Base-by-base conservation (phyloP, 1,139 yeast species). In the Hyphopichia buzzinii region DNA sequence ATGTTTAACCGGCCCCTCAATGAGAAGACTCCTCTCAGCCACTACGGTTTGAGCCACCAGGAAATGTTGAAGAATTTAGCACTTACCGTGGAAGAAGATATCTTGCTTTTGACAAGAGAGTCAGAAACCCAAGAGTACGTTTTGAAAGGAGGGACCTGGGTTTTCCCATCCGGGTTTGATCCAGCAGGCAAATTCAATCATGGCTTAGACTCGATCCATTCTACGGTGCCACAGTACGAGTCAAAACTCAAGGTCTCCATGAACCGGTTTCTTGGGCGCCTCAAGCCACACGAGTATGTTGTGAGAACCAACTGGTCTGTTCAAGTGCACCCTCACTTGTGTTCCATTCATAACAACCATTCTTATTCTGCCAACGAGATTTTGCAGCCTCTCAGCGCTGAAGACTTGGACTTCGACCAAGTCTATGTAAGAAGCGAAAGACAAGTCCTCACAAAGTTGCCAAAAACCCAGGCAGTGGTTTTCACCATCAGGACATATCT, bases 161-260 rank as follows among this genome's bases (percentile, higher is more conserved):
- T 80, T 3, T 84, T 82, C 60, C 89, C 94, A 0, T 81, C 85
- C 3, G 94, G 92, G 0, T 85, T 85, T 54, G 74, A 81, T 45
- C 92, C 90, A 2, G 50, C 55, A 6, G 70, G 64, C 26, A 72
- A 83, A 40, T 69, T 82, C 49, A 67, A 77, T 42, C 65, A 55
- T 33, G 82, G 83, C 2, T 52, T 80, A 36, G 67, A 81, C 1
- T 53, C 54, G 23, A 72, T 81, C 30, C 88, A 82, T 47, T 71
- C 61, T 12, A 87, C 87, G 0, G 81, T 82, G 17, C 88, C 88
- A 0, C 72, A 74, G 7, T 81, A 81, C 49, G 65, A 69, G 39
- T 55, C 66, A 29, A 78, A 75, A 46, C 63, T 82, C 35, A 75
- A 80, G 52, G 35, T 59, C 8, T 70, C 83, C 15, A 81, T 81